Evolutionary conservation across 495 filamentous ascomycete species (phyloP), one percentile per base, ranked within the genome.

Genomic region (Penicillium egyptiacum): DNA sequence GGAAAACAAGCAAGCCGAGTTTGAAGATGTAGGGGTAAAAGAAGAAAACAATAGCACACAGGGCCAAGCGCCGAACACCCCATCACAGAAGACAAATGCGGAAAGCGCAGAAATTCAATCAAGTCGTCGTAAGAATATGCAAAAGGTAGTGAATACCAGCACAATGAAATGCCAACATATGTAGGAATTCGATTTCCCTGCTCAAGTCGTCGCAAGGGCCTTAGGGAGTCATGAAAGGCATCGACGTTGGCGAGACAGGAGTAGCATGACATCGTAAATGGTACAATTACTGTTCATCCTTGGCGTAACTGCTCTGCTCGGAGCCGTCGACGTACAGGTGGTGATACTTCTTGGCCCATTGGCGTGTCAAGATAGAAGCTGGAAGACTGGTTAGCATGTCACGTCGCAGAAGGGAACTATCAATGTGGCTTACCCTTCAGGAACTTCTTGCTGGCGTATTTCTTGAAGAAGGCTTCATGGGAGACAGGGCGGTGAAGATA

Each of bases 371-470:
- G 58, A 97, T 91, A 37, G 94, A 97, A 53, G 92, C 94, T 96
- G 31, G 3, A 25, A 20, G 20, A 19, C 23, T 1, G 23, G 59
- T 75, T 54, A 73, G 61, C 49, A 49, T 19, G 8, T 17, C 1
- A 33, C 9, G 1, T 31, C 26, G 33, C 2, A 12, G 52, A 42
- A 30, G 23, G 22, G 14, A 19, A 14, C 23, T 10, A 37, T 1
- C 16, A 11, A 39, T 41, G 14, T 33, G 17, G 58, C 74, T 68
- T 83, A 92, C 94, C 93, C 78, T 97, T 97, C 66, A 97, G 73
- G 75, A 96, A 98, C 74, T 93, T 96, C 79, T 97, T 98, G 83
- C 91, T 94, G 16, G 95, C 94, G 67, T 98, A 98, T 71, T 98
- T 98, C 81, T 93, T 94, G 81, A 96, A 98, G 83, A 98, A 98